Evolutionary conservation across 2,329 filamentous ascomycete genomes (phyloP).

Genomic region (Kalaharituber pfeilii): DNA sequence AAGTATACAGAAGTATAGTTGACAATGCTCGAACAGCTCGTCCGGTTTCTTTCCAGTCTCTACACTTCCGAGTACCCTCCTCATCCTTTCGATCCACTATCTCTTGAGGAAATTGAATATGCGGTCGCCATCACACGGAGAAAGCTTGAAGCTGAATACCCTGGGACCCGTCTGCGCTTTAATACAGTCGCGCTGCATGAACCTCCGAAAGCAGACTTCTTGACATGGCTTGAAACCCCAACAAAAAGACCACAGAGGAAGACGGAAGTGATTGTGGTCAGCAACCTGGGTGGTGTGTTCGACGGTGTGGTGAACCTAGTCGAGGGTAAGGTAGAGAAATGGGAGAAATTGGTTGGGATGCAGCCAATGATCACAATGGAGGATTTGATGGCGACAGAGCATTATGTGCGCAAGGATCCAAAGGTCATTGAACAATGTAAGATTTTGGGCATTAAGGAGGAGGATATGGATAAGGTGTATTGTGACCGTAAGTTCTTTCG

Average conservation of each 20-base stretch:
- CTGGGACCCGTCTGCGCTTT: too few species aligned
- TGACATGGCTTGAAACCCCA: slow-evolving; percentile 47
- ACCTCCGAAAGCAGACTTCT: slow-evolving; percentile 71
- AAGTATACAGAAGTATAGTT: too few species aligned
- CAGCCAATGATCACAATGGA: slow-evolving; percentile 87
- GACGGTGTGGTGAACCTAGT: slow-evolving; percentile 62
- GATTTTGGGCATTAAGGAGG: slow-evolving; percentile 58
- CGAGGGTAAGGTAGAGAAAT: slow-evolving; percentile 49
- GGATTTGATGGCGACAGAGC: slow-evolving; percentile 66
- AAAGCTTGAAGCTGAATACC: too few species aligned
- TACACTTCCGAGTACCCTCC: too few species aligned
- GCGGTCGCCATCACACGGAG: too few species aligned
- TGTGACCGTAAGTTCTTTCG: slow-evolving; percentile 53
- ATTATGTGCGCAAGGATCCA: slow-evolving; percentile 55
- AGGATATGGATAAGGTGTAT: slow-evolving; percentile 90
- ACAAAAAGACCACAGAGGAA: too few species aligned
- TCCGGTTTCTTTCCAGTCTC: too few species aligned
- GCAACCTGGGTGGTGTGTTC: slow-evolving; percentile 57
- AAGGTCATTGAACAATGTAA: slow-evolving; percentile 82
- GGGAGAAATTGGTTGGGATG: slow-evolving; percentile 57
- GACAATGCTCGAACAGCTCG: too few species aligned
- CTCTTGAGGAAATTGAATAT: too few species aligned
- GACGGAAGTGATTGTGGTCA: slow-evolving; percentile 64
- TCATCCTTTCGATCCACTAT: too few species aligned
- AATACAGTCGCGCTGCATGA: slow-evolving; percentile 75